A percentile compares a stretch with the other conserved stretches of the same genome.
phyloP scores from a whole-genome alignment of 1,284 basidiomycete species.

The Jaminaea rosea region DNA sequence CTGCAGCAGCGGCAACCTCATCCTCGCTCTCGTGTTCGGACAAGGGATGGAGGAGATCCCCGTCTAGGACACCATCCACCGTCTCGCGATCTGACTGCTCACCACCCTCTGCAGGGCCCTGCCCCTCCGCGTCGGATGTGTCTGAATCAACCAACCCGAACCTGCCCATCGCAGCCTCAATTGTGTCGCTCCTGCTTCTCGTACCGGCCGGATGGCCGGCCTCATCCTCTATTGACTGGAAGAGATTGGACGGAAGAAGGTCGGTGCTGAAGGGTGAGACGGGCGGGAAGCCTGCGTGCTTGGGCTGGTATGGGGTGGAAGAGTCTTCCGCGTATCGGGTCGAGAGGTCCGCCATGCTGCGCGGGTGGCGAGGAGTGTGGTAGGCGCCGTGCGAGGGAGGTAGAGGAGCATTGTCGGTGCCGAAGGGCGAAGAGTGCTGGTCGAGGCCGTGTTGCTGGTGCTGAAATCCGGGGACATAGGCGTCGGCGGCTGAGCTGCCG shows the following conservation, averaged over 20 bases:
- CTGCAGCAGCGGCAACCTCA: background rate
- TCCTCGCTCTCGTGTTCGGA: conserved; percentile 1
- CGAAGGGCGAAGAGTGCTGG: no score
- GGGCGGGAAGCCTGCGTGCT: background rate
- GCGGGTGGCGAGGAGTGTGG: background rate
- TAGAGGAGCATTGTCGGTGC: background rate
- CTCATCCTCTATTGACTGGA: conserved; percentile 14
- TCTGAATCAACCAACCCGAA: conserved; percentile 13
- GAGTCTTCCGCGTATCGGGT: background rate
- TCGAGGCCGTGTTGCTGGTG: no score
- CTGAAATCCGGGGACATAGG: no score
- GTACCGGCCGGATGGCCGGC: conserved; percentile 8
- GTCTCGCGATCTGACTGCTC: background rate
- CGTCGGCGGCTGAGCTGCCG: no score
- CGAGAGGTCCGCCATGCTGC: background rate
- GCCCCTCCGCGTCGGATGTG: conserved; percentile 4
- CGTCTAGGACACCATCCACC: background rate
- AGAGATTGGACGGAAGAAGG: conserved; percentile 14
- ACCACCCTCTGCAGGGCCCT: no score
- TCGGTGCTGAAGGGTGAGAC: conserved; percentile 16
- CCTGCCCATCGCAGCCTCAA: conserved; percentile 11
- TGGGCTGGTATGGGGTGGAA: background rate
- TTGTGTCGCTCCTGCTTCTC: conserved; percentile 1
- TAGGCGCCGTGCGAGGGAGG: background rate
- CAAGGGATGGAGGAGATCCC: background rate